These are phyloP conservation scores for Mrakia frigida DNA, from an alignment of 768 basidiomycete species.

Conservation along the genomic window DNA sequence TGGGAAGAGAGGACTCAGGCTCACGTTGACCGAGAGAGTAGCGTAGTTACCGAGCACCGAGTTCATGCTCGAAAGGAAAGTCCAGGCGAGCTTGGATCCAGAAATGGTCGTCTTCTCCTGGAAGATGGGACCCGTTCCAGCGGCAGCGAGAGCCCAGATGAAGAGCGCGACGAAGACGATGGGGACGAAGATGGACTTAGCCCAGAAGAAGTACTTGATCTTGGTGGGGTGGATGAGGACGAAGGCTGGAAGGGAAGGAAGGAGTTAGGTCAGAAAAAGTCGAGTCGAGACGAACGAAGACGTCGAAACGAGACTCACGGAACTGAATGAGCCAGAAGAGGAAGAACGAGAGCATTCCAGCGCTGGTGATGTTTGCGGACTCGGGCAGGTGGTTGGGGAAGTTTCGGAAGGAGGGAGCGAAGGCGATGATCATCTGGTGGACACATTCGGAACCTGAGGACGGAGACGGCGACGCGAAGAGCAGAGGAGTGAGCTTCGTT, in stretches of 20 bases:
- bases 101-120: slow-evolving; percentile 51
- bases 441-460: slow-evolving; percentile 4
- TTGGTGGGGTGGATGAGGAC: slow-evolving; percentile 57
- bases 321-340: slow-evolving; percentile 34
- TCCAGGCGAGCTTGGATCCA: slow-evolving; percentile 63
- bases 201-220: slow-evolving; percentile 68
- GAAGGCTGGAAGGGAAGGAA: not conserved
- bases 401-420: slow-evolving; percentile 32
- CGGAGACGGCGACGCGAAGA: not conserved
- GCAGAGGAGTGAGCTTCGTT: not conserved
- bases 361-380: slow-evolving; percentile 35
- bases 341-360: slow-evolving; percentile 36
- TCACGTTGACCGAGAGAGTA: slow-evolving; percentile 48
- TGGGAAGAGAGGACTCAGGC: not conserved
- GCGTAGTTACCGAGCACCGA: slow-evolving; percentile 67
- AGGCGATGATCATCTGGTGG: slow-evolving; percentile 14
- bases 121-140: slow-evolving; percentile 56
- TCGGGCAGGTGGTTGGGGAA: slow-evolving; percentile 39
- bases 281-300: not conserved
- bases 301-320: not conserved
- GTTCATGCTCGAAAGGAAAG: slow-evolving; percentile 71
- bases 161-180: slow-evolving; percentile 64
- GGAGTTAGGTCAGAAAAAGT: not conserved
- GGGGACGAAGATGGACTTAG: slow-evolving; percentile 62
- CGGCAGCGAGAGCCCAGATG: slow-evolving; percentile 68